Percentiles rank a stretch among this genome's conserved stretches.
These are phyloP conservation scores for Saccharomycopsis hybrid DNA, from an alignment of 1,139 yeast genomes.

Conservation along the genomic window DNA sequence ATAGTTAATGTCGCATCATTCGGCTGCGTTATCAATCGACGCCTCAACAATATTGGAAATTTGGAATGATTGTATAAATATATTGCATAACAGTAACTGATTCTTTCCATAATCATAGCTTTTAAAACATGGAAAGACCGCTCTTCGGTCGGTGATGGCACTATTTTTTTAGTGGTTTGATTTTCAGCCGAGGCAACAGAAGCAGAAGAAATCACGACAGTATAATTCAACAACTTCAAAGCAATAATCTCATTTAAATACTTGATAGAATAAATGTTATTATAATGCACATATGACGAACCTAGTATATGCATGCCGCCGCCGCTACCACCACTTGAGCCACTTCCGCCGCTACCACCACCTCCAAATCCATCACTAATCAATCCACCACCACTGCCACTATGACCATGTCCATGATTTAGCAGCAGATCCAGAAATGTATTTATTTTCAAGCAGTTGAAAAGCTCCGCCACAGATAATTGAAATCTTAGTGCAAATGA, in stretches of 20 bases:
- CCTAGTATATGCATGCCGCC: too few relatives aligned
- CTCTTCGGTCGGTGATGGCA: slow-evolving; percentile 28
- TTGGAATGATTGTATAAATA: slow-evolving; percentile 21
- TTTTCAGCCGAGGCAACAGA: slow-evolving; percentile 14
- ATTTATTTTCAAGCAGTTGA: slow-evolving; percentile 17
- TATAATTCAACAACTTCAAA: slow-evolving; percentile 32
- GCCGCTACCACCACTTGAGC: too few relatives aligned
- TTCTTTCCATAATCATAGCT: slow-evolving; percentile 40
- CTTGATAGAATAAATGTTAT: slow-evolving; percentile 15
- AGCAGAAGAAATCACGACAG: slow-evolving; percentile 28
- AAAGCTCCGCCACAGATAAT: slow-evolving; percentile 32
- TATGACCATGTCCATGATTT: too few relatives aligned
- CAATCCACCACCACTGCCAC: too few relatives aligned
- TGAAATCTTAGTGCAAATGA: slow-evolving; percentile 51
- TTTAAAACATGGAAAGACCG: slow-evolving; percentile 31
- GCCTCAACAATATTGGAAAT: slow-evolving; percentile 17
- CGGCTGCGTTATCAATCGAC: slow-evolving; percentile 28
- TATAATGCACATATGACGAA: background rate
- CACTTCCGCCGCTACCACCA: background rate
- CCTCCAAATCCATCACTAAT: too few relatives aligned
- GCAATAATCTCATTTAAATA: slow-evolving; percentile 31
- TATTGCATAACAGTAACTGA: slow-evolving; percentile 36
- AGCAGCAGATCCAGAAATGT: too few relatives aligned
- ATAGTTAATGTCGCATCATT: slow-evolving; percentile 20
- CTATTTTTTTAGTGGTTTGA: slow-evolving; percentile 18